A percentile compares a stretch with the other conserved stretches of the same genome.
phyloP scores from a whole-genome alignment of 345 rosid species.

The Gossypium australe region DNA sequence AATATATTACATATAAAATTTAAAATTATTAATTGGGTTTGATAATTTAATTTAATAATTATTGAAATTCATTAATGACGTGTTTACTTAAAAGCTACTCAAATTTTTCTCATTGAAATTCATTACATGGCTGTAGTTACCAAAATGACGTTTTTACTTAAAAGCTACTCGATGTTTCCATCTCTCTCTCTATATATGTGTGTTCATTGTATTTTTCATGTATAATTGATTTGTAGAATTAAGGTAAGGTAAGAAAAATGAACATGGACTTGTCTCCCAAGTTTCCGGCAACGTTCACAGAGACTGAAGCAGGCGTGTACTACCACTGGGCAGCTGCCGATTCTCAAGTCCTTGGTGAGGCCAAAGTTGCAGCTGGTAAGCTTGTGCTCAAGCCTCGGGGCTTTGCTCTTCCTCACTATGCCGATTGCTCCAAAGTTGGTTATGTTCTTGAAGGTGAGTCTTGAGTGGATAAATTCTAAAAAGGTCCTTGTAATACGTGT shows the following conservation, averaged over 20 bases:
- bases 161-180: no score
- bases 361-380: constrained; percentile 27
- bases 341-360: constrained; percentile 14
- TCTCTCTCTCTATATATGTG: no score
- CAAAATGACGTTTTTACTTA: no score
- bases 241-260: constrained; percentile 5
- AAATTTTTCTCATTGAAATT: no score
- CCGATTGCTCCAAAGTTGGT: constrained; percentile 32
- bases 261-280: constrained; percentile 27
- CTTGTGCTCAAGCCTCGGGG: constrained; percentile 25
- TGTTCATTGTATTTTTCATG: background rate
- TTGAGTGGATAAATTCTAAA: no score
- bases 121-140: no score
- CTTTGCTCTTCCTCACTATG: constrained; percentile 32
- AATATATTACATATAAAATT: no score
- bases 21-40: no score
- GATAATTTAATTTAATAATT: no score
- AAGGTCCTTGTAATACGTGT: no score
- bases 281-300: constrained; percentile 10
- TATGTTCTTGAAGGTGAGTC: constrained; percentile 32
- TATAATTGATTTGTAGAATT: background rate
- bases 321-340: constrained; percentile 26
- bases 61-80: no score
- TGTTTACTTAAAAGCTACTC: no score
- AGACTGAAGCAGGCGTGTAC: constrained; percentile 34